Percentiles rank a stretch among this genome's conserved stretches.
Conservation (phyloP, 805 yeast species). For the Yarrowia bubula region DNA sequence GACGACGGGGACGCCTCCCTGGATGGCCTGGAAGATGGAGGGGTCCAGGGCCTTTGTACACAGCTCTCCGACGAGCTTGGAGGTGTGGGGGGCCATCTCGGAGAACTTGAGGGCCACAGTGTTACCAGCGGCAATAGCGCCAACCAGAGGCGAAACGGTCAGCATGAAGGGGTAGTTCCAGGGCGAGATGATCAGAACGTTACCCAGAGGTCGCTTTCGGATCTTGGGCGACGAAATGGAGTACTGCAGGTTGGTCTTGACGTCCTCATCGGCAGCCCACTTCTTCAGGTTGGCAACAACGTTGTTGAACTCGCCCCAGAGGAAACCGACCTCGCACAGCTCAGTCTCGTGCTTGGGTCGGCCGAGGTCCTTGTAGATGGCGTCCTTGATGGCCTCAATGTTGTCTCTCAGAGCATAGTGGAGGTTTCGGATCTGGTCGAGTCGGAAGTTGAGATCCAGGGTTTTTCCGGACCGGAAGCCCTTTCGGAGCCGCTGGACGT, state of each 20-base stretch:
- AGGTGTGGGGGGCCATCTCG: constrained; percentile 64
- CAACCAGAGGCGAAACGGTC: constrained; percentile 63
- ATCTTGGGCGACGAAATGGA: constrained; percentile 35
- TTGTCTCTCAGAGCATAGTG: constrained; percentile 64
- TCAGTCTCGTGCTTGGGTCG: constrained; percentile 62
- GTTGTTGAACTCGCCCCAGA: constrained; percentile 55
- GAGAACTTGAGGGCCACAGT: constrained; percentile 70
- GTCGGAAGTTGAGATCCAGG: constrained; percentile 53
- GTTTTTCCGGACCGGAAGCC: constrained; percentile 50
- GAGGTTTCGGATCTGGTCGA: constrained; percentile 62
- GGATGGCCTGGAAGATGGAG: constrained; percentile 58
- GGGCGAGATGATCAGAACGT: constrained; percentile 68
- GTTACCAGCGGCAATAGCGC: constrained; percentile 84
- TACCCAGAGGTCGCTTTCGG: constrained; percentile 49
- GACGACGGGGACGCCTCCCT: constrained; percentile 70
- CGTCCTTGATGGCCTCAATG: constrained; percentile 52
- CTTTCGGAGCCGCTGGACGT: constrained; percentile 45
- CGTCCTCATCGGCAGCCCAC: constrained; percentile 57
- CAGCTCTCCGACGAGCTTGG: constrained; percentile 55
- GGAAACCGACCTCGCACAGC: constrained; percentile 53
- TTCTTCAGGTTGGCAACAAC: constrained; percentile 57
- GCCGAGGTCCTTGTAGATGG: constrained; percentile 65
- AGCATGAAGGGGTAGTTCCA: constrained; percentile 75
- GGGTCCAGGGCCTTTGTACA: constrained; percentile 54
- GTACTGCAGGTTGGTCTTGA: constrained; percentile 29